A percentile compares a stretch with the other conserved stretches of the same genome.
Evolutionary conservation across 352 stramenopile genomes (phyloP).

Genomic region (Pythium coloratum): DNA sequence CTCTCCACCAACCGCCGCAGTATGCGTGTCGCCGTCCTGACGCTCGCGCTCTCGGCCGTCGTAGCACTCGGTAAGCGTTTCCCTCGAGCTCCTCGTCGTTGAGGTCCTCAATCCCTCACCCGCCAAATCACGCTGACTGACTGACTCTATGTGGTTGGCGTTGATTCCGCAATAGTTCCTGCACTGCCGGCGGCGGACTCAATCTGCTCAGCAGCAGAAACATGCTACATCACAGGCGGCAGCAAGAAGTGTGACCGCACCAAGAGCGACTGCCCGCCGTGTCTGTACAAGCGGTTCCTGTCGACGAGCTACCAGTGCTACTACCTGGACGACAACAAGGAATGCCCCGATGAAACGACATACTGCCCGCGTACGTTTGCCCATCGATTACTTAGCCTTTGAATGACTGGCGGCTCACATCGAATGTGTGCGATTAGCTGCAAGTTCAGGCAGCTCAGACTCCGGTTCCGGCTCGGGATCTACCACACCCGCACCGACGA

Average conservation of each 20-base stretch:
- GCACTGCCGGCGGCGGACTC: slow-evolving; percentile 13
- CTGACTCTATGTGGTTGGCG: background rate
- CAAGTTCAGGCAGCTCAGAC: background rate
- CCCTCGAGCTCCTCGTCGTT: background rate
- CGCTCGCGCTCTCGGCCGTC: slow-evolving; percentile 15
- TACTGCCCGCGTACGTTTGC: slow-evolving; percentile 16
- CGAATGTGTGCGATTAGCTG: background rate
- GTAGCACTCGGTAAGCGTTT: slow-evolving; percentile 9
- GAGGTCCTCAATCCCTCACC: background rate
- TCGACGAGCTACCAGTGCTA: slow-evolving; percentile 20
- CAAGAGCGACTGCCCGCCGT: slow-evolving; percentile 18
- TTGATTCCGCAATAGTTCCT: background rate
- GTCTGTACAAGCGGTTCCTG: slow-evolving; percentile 13
- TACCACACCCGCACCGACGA: background rate
- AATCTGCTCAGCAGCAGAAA: slow-evolving; percentile 16
- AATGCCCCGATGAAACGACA: slow-evolving; percentile 13
- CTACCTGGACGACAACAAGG: slow-evolving; percentile 12
- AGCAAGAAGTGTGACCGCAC: slow-evolving; percentile 12
- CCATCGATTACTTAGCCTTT: background rate
- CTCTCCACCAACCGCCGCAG: background rate
- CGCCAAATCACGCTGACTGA: background rate
- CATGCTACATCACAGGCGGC: slow-evolving; percentile 19
- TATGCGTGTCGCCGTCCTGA: slow-evolving; percentile 15
- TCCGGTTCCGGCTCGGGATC: background rate
- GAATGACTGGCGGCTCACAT: background rate